Evolutionary conservation across 2,329 filamentous ascomycete species (phyloP), one percentile per base, ranked within the genome.

Genomic region (Arthrinium phaeospermum): DNA sequence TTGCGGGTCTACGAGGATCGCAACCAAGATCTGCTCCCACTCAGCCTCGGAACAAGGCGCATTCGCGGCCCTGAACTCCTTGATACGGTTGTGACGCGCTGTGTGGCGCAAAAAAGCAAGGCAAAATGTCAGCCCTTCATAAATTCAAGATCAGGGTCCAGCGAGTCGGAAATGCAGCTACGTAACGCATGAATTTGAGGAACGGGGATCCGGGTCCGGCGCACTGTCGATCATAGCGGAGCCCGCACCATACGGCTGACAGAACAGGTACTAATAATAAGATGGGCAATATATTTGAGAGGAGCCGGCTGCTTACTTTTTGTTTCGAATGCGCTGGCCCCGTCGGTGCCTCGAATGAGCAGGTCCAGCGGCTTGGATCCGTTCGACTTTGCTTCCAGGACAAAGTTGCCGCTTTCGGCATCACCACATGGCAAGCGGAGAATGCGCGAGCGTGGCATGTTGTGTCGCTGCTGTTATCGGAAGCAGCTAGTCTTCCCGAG

Each of bases 11-110:
- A 90, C 83, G 46, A 95, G 84, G 68, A 91, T 81, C 67, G 86
- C 85, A 67, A 84, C 82, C 24, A 95, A 81, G 69, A 92, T 87
- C 19, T 81, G 78, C 79, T 91, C 86, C 93, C 93, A 95, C 80
- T 94, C 91, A n/a, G 86, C 83, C 72, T 89, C 83, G 30, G 86
- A 85, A 73, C 88, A 87, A n/a, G 86, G 85, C 69, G 85, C 88
- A 75, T 86, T 89, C 76, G 86, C 85, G 37, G 85, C 82, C 74
- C 86, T 88, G 68, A 91, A 83, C 12, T 86, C 85, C 49, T 85
- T 82, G 70, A 90, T 81, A 49, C 84, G 85, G 76, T 86, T 86
- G 72, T 92, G 89, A 79, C 87, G 88, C 75, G 93, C 88, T 90
- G 78, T 71, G 69, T 74, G 61, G 68, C 67, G 27, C 27, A n/a